Base-by-base conservation (phyloP, 805 yeast genomes). In the Candida nitratophila region DNA sequence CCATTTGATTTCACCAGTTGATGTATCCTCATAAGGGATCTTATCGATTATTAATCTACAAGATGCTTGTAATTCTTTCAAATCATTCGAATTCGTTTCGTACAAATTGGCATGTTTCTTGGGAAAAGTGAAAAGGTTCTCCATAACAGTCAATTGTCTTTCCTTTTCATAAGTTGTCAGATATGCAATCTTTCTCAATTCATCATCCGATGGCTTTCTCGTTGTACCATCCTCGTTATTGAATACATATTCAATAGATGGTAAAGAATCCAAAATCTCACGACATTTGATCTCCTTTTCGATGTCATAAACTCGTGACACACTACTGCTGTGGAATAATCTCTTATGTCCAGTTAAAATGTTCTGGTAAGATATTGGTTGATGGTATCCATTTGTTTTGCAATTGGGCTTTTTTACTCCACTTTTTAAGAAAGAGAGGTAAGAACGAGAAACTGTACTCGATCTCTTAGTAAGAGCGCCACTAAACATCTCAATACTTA, bases 1-100 rank as follows among this genome's bases (percentile, higher is more conserved):
- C 95, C 93, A 86, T 56, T 80, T 79, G 55, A 86, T 75, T 55
- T 80, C 83, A 32, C 95, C 95, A 16, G 86, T 81, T 34, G 79
- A 69, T 37, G 83, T 80, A 64, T 84, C 93, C 65, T 81, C 85
- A 61, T 77, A 85, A 37, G 96, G 95, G 47, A 86, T 77, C 66
- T 86, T 86, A 63, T 86, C 96, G 51, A 87, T 73, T 54, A 86
- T 82, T 54, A 77, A 71, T 40, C 83, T 81, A 33, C 82, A 76
- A 21, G 73, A 64, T 19, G 76, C 73, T 52, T 77, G 74, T 52
- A 81, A 76, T 57, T 73, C 73, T 50, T 65, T 65, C 55, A 86
- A 73, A 60, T 77, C 84, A 42, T 69, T 71, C 38, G 80, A 71
- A 68, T 86, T 86, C 57, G 74, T 79, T 48, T 72, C 62, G 57